phyloP scores from a whole-genome alignment of 1,284 basidiomycete genomes.

The Melampsora larici-populina region DNA sequence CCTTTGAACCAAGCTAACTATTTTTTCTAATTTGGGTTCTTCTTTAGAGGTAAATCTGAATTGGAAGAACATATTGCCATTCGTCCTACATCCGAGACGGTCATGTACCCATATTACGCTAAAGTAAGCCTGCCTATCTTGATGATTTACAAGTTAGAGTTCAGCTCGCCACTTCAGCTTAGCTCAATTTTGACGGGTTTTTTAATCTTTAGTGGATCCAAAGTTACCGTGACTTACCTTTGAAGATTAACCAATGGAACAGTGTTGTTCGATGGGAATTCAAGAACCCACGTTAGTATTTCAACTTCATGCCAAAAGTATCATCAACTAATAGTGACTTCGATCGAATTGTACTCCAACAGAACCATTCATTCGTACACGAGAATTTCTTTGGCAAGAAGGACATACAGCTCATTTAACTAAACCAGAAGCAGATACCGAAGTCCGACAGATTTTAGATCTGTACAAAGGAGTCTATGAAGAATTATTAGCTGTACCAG shows the following conservation, averaged over 20 bases:
- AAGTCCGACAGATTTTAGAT: constrained; percentile 90
- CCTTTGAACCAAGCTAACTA: constrained; percentile 1
- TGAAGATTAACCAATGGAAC: constrained; percentile 99
- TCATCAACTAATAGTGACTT: constrained; percentile 47
- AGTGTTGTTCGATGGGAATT: constrained; percentile 99
- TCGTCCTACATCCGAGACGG: constrained; percentile 94
- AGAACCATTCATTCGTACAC: constrained; percentile 97
- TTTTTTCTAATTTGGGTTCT: constrained; percentile 6
- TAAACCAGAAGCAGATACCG: constrained; percentile 80
- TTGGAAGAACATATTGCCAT: constrained; percentile 97
- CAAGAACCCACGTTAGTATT: constrained; percentile 82
- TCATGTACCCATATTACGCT: constrained; percentile 75
- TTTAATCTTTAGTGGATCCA: constrained; percentile 86
- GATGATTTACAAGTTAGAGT: not conserved
- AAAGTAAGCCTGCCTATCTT: too few species aligned
- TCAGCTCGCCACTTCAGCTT: too few species aligned
- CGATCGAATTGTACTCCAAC: too few species aligned
- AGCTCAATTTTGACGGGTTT: not conserved
- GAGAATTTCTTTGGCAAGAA: constrained; percentile 99
- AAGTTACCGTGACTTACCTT: constrained; percentile 90
- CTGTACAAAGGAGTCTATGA: constrained; percentile 95
- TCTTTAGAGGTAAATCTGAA: constrained; percentile 75
- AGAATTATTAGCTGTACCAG: constrained; percentile 93
- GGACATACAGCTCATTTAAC: constrained; percentile 94
- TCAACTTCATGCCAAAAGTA: not conserved